Evolutionary conservation across 495 filamentous ascomycete genomes (phyloP), one percentile per base, ranked within the genome.

Genomic region (Penicillium crystallinum): DNA sequence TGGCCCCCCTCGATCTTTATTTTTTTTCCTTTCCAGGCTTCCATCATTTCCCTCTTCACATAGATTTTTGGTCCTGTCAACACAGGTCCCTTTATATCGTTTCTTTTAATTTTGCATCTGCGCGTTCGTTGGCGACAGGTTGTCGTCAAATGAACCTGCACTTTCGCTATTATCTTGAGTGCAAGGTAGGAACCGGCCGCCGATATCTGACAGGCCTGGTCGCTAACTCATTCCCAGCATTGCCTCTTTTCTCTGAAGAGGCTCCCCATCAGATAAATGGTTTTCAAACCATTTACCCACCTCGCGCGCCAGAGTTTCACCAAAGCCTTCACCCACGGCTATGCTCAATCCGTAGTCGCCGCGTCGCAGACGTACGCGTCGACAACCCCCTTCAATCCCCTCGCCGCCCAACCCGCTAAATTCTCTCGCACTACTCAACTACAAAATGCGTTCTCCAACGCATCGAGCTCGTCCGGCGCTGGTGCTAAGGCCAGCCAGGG

Each of bases 291-390:
- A 61, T 84, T 87, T 59, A 81, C 91, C 77, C 88, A 90, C 73
- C 85, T 97, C 81, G 89, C 95, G 82, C 93, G 95, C 74, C 89
- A 91, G 77, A 92, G 88, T 84, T 86, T 96, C 66, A 81, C 88
- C 59, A 97, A 97, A 80, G 87, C 90, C 69, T 86, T 97, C 70
- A 91, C 90, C 67, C 90, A 96, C 81, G 92, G 91, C 73, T 97
- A 95, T 79, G 89, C 90, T 69, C 92, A 97, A 69, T 95, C 92
- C 57, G 85, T 98, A 74, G 92, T 97, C 70, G 93, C 93, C 56
- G 91, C 89, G 49, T 89, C 90, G 42, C 91, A 97, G 63, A 85
- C 86, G 69, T 88, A 90, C 77, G 82, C 90, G 66, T 90, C 90
- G 40, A 86, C 82, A 37, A 77, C 79, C 46, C 77, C 82, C 44